Base-by-base conservation (phyloP, 352 stramenopile genomes). In the Pythium aphanidermatum region DNA sequence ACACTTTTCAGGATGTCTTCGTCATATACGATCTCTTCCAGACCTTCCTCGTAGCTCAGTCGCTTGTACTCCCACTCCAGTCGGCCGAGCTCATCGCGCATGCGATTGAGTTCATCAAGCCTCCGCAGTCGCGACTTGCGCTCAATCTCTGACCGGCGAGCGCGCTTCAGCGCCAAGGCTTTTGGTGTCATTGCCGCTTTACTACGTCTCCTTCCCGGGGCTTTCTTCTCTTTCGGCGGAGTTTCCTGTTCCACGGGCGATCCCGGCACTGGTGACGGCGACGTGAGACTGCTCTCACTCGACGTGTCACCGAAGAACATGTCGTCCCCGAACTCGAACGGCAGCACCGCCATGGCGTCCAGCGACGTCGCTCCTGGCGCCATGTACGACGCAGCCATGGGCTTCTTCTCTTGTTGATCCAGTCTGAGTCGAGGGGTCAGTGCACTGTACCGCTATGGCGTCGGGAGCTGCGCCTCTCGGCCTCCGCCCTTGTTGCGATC, bases 71-170 rank as follows among this genome's bases (percentile, higher is more conserved):
- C 12, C 14, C 51, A 56, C 50, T 86, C 67, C 23, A 84, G 60
- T 13, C 59, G 62, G 46, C 67, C 56, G 16, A 82, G 49, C 17
- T 86, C 62, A 24, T 79, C 58, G 12, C 71, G 70, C 74, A 86
- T 84, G 20, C 58, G 51, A 10, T 57, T 41, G 16, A 72, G 28
- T 20, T 60, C 33, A 14, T 59, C 58, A 58, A 65, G 46, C 24
- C 59, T 39, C 6, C 63, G 63, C 16, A 66, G 50, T 25, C 63
- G 43, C 21, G 63, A 85, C 46, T 80, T 77, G 45, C 72, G 74
- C 56, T 85, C 73, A 38, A 85, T 85, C 21, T 70, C 73, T 6
- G 73, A 82, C 26, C 73, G 67, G 20, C 73, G 52, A 21, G 70
- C 67, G 26, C 73, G 70, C 41, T 65, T 65, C 33, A 52, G 38